Evolutionary conservation across 2,329 filamentous ascomycete species (phyloP).

Genomic region (Xylaria sp.): DNA sequence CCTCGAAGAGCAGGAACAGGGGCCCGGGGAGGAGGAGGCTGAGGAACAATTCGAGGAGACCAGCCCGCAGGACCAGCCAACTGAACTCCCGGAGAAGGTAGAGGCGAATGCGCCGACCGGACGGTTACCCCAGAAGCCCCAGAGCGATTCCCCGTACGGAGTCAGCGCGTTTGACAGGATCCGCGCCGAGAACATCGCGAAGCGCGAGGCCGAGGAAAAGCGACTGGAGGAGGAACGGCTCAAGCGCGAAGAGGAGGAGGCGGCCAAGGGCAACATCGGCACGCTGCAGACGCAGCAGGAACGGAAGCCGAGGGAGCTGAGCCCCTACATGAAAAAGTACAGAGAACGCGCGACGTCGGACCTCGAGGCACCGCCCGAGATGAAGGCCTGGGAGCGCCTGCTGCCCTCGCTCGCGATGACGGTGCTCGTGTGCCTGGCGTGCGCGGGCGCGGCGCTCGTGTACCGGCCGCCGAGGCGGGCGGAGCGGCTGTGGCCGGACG

Average conservation of each 20-base stretch:
- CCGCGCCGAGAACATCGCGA: conserved; percentile 55
- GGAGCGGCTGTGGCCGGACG: conserved; percentile 59
- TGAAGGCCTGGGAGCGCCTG: conserved; percentile 56
- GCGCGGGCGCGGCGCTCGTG: conserved; percentile 47
- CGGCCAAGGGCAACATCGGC: conserved; percentile 41
- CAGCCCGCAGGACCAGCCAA: conserved; percentile 14
- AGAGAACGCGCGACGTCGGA: conserved; percentile 51
- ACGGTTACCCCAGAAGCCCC: conserved; percentile 35
- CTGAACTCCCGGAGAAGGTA: conserved; percentile 12
- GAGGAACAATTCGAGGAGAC: conserved; percentile 25
- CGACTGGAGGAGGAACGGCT: conserved; percentile 46
- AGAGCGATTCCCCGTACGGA: conserved; percentile 57
- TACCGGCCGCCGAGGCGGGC: conserved; percentile 55
- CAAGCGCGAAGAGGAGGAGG: conserved; percentile 46
- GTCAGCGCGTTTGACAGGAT: conserved; percentile 60
- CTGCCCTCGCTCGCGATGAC: conserved; percentile 56
- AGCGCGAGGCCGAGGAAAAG: conserved; percentile 50
- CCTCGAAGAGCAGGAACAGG: conserved; percentile 45
- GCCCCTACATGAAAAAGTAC: conserved; percentile 46
- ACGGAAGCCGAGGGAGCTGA: conserved; percentile 41
- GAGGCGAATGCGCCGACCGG: conserved; percentile 23
- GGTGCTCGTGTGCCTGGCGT: conserved; percentile 47
- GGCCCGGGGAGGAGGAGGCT: conserved; percentile 24
- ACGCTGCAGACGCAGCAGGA: conserved; percentile 45
- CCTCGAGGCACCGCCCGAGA: conserved; percentile 54